Percentiles rank a stretch among this genome's conserved stretches.
Conservation (phyloP, 768 basidiomycete species). For the Calocera viscosa region DNA sequence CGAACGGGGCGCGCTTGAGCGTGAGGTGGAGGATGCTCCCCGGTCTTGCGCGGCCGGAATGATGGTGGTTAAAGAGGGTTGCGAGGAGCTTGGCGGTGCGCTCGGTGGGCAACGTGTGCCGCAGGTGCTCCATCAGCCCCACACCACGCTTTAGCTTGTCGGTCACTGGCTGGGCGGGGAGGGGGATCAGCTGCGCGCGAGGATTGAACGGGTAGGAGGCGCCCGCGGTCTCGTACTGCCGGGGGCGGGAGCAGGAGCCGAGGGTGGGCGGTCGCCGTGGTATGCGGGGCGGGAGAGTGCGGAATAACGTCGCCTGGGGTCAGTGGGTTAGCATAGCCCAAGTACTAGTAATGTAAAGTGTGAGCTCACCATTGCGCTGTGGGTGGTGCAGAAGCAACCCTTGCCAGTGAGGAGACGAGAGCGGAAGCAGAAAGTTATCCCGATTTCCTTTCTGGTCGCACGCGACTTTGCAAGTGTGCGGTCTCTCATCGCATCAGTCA, state of each 20-base stretch:
- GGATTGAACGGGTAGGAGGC: neutral
- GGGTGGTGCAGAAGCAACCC: neutral
- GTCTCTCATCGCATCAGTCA: neutral
- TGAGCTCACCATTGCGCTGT: too few species aligned
- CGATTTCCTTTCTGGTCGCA: neutral
- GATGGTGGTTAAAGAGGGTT: conserved; percentile 58
- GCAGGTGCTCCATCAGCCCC: conserved; percentile 66
- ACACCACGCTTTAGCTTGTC: neutral
- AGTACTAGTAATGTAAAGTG: too few species aligned
- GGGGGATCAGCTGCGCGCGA: neutral
- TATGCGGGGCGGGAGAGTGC: neutral
- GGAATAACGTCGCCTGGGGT: neutral
- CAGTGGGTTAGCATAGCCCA: neutral
- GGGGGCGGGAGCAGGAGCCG: neutral
- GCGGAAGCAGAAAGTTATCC: neutral
- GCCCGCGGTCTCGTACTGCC: neutral
- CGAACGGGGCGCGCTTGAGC: conserved; percentile 61
- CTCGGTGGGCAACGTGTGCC: conserved; percentile 48
- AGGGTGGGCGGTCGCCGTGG: neutral
- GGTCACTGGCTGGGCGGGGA: neutral
- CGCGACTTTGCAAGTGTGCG: neutral
- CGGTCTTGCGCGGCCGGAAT: conserved; percentile 53
- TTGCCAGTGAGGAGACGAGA: neutral
- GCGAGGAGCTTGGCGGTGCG: conserved; percentile 57
- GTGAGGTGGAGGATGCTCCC: conserved; percentile 80